These are phyloP conservation scores for Carex parvula DNA, from an alignment of 176 grass and related monocot species.

Conservation along the genomic window DNA sequence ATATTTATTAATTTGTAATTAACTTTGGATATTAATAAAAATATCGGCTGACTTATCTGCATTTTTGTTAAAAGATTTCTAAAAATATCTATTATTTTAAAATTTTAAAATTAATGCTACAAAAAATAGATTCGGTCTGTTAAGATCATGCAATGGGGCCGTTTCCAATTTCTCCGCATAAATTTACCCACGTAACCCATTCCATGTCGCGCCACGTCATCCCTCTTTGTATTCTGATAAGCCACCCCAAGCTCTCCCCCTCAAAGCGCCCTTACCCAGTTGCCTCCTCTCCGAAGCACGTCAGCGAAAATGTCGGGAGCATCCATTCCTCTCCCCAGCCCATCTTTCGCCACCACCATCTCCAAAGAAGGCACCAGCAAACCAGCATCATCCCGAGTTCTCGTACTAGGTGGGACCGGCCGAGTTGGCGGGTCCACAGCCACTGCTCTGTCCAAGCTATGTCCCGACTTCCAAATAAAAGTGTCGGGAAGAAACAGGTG, in stretches of 20 bases:
- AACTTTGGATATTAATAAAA: too few relatives aligned
- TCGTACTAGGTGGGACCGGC: slow-evolving; percentile 73
- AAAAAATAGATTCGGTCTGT: too few relatives aligned
- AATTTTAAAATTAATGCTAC: too few relatives aligned
- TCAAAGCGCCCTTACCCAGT: neutral
- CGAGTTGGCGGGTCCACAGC: slow-evolving; percentile 87
- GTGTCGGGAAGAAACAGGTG: slow-evolving; percentile 65
- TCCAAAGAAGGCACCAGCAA: slow-evolving; percentile 3
- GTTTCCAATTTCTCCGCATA: slow-evolving; percentile 7
- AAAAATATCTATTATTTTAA: too few relatives aligned
- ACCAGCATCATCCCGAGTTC: slow-evolving; percentile 41
- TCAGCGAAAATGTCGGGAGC: slow-evolving; percentile 36
- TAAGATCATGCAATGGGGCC: neutral
- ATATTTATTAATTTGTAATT: too few relatives aligned
- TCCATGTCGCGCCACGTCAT: slow-evolving; percentile 16
- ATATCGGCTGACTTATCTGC: too few relatives aligned
- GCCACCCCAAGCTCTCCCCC: neutral
- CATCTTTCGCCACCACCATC: slow-evolving; percentile 26
- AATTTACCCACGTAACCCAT: slow-evolving; percentile 18
- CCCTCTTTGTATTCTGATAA: slow-evolving; percentile 11
- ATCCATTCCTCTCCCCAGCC: slow-evolving; percentile 36
- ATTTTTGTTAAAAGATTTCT: too few relatives aligned
- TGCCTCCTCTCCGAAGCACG: neutral
- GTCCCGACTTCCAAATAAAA: slow-evolving; percentile 56
- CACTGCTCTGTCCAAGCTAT: slow-evolving; percentile 65